Evolutionary conservation across 192 early-diverging fungal genomes (phyloP), one percentile per base, ranked within the genome.

Genomic region (Podila clonocystis): DNA sequence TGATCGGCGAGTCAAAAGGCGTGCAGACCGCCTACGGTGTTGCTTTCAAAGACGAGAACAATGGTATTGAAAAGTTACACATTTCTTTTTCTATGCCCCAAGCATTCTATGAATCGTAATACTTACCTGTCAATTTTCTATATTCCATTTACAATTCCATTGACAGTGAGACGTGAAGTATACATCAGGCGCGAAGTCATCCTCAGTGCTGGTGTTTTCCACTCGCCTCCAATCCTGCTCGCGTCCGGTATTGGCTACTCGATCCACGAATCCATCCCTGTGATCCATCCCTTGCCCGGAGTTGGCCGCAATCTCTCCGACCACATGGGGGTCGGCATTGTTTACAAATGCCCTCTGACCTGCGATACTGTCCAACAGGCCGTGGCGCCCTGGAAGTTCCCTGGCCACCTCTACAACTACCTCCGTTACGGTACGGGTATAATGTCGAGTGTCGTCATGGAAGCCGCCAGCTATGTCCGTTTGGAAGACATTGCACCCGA

Each of bases 291-390:
- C 19, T 29, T 74, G 20, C 62, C 64, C 29, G 84, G 74, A n/a
- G 80, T 86, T 41, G 85, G 85, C 20, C 57, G 31, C 15, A 82
- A 86, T 57, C 20, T 86, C 60, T 34, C 58, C 34, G 85, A 85
- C 22, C 82, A 75, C 63, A 29, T 70, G 22, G 65, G 67, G 6
- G 45, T 82, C 11, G 26, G 63, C 22, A 38, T 86, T 22, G 63
- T 69, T 9, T 75, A 49, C 45, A 49, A 33, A 1, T 60, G 50
- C 1, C 63, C 63, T 12, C 13, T 17, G 12, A 36, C 45, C 28
- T 36, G 41, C 33, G 30, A 59, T 8, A 68, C 65, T 5, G 1
- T 38, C 22, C 60, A 68, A 17, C 59, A 24, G 12, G 60, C 41
- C 0, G 15, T 74, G 15, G 26, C 19, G 33, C 45, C 41, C 29